Evolutionary conservation across 179 eudicot genomes (phyloP).

Genomic region (Sideroxylon spinosum): DNA sequence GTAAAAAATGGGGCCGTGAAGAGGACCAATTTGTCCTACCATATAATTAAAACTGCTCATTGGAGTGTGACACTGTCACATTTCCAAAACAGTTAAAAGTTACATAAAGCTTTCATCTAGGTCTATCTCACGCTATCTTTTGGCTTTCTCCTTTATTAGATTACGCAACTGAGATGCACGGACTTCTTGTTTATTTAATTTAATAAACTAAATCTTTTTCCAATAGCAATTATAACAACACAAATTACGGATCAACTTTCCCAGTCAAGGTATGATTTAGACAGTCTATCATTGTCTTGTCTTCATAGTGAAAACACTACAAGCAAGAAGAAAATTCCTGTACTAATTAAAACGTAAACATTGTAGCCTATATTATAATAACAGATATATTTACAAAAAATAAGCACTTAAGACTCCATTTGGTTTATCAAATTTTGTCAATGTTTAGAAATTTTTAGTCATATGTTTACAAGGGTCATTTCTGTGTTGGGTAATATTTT

Average conservation of each 20-base stretch:
- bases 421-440: too few relatives aligned
- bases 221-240: background rate
- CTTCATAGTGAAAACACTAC: too few relatives aligned
- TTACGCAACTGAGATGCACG: background rate
- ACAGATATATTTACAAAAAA: too few relatives aligned
- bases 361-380: too few relatives aligned
- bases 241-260: background rate
- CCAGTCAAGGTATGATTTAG: background rate
- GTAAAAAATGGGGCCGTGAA: background rate
- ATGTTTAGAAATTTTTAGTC: too few relatives aligned
- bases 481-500: too few relatives aligned
- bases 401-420: too few relatives aligned
- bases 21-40: background rate
- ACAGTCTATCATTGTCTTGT: background rate
- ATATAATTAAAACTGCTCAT: background rate
- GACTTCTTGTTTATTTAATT: background rate
- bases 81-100: too few relatives aligned
- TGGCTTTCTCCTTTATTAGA: too few relatives aligned
- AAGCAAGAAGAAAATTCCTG: background rate
- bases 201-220: background rate
- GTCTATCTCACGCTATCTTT: background rate
- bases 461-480: too few relatives aligned
- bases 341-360: too few relatives aligned
- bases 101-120: background rate
- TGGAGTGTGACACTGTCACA: background rate